These are phyloP conservation scores for Plantago ovata DNA, from an alignment of 257 asterid species.

Conservation along the genomic window DNA sequence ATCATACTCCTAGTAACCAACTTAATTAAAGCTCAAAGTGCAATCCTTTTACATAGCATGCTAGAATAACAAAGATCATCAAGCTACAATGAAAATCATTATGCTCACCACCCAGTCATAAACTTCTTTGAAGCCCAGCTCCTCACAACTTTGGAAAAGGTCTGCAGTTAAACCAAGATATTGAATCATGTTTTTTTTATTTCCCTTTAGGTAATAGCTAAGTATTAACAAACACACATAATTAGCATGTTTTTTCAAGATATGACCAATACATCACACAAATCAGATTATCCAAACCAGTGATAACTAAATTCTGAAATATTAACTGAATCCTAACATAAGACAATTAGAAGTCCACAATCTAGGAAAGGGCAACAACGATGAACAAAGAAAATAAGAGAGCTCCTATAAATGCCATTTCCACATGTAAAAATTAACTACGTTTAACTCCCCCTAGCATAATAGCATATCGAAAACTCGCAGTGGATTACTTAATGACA, in stretches of 20 bases:
- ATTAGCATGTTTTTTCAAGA: not conserved
- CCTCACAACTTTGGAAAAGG: constrained; percentile 85
- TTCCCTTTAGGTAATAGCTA: constrained; percentile 5
- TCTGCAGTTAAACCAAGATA: constrained; percentile 45
- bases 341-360: not conserved
- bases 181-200: constrained; percentile 13
- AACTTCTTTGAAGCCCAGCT: constrained; percentile 98
- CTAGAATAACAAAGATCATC: constrained; percentile 3
- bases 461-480: too few relatives aligned
- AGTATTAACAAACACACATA: not conserved
- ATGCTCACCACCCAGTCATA: constrained; percentile 92
- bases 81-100: constrained; percentile 12
- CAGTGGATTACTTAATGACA: too few relatives aligned
- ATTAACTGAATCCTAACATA: not conserved
- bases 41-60: constrained; percentile 9
- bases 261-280: constrained; percentile 1
- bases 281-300: constrained; percentile 11
- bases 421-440: constrained; percentile 3
- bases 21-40: constrained; percentile 1
- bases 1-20: not conserved
- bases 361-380: not conserved
- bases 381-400: constrained; percentile 11
- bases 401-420: constrained; percentile 10
- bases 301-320: not conserved
- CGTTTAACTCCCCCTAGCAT: too few relatives aligned